Base-by-base conservation (phyloP, 1,284 basidiomycete genomes). In the Termitomyces sp. region DNA sequence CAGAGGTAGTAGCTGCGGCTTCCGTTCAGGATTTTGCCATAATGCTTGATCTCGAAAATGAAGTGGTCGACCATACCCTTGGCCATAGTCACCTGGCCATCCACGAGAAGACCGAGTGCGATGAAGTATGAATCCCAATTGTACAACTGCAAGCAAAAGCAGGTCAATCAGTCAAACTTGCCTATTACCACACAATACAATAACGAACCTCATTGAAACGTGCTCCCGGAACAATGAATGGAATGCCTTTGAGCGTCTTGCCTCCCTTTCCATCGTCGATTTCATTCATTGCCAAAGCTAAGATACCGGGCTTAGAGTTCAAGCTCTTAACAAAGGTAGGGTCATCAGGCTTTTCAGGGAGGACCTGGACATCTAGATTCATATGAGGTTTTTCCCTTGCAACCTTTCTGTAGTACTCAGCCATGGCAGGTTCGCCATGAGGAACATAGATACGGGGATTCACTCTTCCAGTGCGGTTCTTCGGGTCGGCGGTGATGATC, bases 51-150 rank as follows among this genome's bases (percentile, higher is more conserved):
- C 78, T 99, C 93, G 69, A 99, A 99, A 67, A 98, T 90, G 74
- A 98, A 99, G 71, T 99, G 96, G 59, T 98, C 96, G 46, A 98
- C 94, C 82, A 97, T 95, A 63, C 92, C 92, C 73, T 94, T 93
- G 7, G 96, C 96, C 80, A 98, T 90, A 60, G 88, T 84, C 40
- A 97, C 83, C 65, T 94, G 87, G 28, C 93, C 94, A 69, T 99
- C 96, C 24, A 98, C 92, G 19, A 99, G 83, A 5, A 99, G 82
- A 33, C 96, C 96, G 26, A 99, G 84, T 12, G 90, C 82, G 66
- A 96, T 94, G 70, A 97, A 97, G 76, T 96, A 97, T 19, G 90
- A 92, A 69, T 94, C 92, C 92, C 91, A 94, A 69, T 92, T 93
- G 73, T 91, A 90, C 26, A 93, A 75, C 88, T 92, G 21, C 17